A percentile compares a stretch with the other conserved stretches of the same genome.
Conservation (phyloP, 352 stramenopile genomes). For the Globisporangium canariense region DNA sequence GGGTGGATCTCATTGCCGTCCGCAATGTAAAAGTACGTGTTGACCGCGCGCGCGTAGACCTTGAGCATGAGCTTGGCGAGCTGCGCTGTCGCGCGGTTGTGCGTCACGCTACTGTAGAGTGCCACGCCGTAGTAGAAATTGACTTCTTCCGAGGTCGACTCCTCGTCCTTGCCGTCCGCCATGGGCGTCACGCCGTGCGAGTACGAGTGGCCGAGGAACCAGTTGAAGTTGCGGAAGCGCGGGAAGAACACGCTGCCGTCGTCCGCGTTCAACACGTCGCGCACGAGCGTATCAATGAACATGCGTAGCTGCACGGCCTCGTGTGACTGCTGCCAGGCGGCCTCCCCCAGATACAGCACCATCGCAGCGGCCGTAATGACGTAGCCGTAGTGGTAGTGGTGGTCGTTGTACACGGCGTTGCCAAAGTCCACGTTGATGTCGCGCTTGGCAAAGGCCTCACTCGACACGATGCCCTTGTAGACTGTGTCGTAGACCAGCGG, state of each 20-base stretch:
- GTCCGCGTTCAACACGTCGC: slow-evolving; percentile 40
- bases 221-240: slow-evolving; percentile 57
- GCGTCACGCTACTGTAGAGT: slow-evolving; percentile 47
- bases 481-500: slow-evolving; percentile 67
- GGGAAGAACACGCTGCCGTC: slow-evolving; percentile 44
- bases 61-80: slow-evolving; percentile 61
- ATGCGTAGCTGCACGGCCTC: slow-evolving; percentile 35
- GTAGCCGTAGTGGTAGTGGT: slow-evolving; percentile 78
- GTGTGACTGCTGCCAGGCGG: slow-evolving; percentile 32
- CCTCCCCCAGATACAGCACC: slow-evolving; percentile 34
- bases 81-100: slow-evolving; percentile 33
- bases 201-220: slow-evolving; percentile 66
- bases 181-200: slow-evolving; percentile 68
- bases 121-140: slow-evolving; percentile 62
- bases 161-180: slow-evolving; percentile 69
- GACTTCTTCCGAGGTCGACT: slow-evolving; percentile 67
- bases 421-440: slow-evolving; percentile 76
- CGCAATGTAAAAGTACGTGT: slow-evolving; percentile 65
- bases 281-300: slow-evolving; percentile 49
- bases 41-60: slow-evolving; percentile 48
- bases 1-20: slow-evolving; percentile 45
- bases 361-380: slow-evolving; percentile 52
- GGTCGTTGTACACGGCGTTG: slow-evolving; percentile 71
- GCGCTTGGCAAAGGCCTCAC: slow-evolving; percentile 45
- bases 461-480: slow-evolving; percentile 65